phyloP scores from a whole-genome alignment of 1,139 yeast species.

The Scheffersomyces lignicola region DNA sequence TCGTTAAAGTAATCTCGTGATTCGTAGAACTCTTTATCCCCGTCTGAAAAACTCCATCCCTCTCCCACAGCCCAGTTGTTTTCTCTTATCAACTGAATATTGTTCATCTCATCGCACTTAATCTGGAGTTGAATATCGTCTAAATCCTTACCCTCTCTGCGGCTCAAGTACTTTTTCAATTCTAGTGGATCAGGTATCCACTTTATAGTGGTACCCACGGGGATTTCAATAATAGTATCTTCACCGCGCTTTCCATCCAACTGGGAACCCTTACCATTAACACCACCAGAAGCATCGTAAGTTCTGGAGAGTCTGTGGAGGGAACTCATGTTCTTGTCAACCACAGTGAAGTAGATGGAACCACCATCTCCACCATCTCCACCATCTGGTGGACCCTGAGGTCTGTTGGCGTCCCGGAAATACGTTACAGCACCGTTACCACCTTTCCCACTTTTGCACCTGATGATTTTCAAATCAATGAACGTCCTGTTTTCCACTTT shows the following conservation, averaged over 20 bases:
- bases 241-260: conserved; percentile 82
- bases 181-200: conserved; percentile 80
- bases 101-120: conserved; percentile 19
- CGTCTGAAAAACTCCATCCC: conserved; percentile 86
- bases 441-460: conserved; percentile 77
- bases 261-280: conserved; percentile 70
- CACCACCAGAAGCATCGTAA: conserved; percentile 74
- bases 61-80: conserved; percentile 62
- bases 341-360: conserved; percentile 76
- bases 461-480: conserved; percentile 65
- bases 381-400: conserved; percentile 95
- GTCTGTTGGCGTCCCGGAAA: conserved; percentile 77
- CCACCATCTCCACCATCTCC: conserved; percentile 99
- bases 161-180: conserved; percentile 35
- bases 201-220: conserved; percentile 82
- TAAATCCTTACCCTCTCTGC: conserved; percentile 25
- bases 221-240: conserved; percentile 79
- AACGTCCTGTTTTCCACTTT: conserved; percentile 42
- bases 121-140: conserved; percentile 30
- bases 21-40: conserved; percentile 66
- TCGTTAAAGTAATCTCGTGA: conserved; percentile 64
- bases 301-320: conserved; percentile 67
- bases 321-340: conserved; percentile 60
- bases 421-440: conserved; percentile 89
- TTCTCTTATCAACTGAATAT: conserved; percentile 59